These are phyloP conservation scores for Colletotrichum liriopes DNA, from an alignment of 2,329 filamentous ascomycete species.

Conservation along the genomic window DNA sequence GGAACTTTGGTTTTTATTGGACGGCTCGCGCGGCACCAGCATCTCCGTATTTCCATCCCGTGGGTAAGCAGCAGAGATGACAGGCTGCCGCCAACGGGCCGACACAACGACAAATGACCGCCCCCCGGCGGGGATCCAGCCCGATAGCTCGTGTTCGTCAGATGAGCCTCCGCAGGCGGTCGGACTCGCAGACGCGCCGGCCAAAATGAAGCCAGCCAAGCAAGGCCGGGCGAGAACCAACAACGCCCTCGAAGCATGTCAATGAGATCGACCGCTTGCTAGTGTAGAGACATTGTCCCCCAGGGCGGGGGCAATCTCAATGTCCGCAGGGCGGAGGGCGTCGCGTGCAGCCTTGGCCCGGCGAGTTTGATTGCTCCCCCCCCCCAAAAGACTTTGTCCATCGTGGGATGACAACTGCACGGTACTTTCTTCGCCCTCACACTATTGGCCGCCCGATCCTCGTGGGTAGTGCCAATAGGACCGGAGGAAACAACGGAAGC, in stretches of 20 bases:
- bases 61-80: background rate
- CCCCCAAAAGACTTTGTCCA: background rate
- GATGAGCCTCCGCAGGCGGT: background rate
- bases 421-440: constrained; percentile 1
- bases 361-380: constrained; percentile 17
- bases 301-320: background rate
- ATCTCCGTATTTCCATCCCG: background rate
- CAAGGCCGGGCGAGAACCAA: background rate
- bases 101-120: background rate
- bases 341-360: constrained; percentile 4
- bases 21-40: background rate
- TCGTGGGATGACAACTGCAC: background rate
- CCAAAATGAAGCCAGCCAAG: background rate
- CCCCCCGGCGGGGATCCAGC: background rate
- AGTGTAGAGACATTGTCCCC: constrained; percentile 14
- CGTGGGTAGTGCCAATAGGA: constrained; percentile 3
- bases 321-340: background rate
- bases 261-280: background rate
- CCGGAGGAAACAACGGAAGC: background rate
- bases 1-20: background rate
- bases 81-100: background rate
- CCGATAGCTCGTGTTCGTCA: background rate
- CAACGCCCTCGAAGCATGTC: background rate
- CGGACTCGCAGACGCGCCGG: background rate
- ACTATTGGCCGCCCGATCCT: background rate